These are phyloP conservation scores for Papiliotrema fonsecae DNA, from an alignment of 1,284 basidiomycete genomes.

Conservation along the genomic window DNA sequence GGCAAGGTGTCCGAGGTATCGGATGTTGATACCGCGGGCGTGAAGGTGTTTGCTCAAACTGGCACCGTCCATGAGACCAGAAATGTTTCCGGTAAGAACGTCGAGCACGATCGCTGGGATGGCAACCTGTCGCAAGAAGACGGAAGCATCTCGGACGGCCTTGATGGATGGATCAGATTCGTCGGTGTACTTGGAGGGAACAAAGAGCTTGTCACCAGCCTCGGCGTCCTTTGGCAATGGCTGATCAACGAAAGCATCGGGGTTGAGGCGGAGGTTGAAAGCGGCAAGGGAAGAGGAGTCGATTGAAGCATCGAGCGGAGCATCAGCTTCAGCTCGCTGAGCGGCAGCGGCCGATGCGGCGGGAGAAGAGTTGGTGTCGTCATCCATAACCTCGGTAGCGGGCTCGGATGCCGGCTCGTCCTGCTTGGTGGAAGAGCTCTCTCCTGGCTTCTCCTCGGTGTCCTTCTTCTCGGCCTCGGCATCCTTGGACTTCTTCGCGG, in stretches of 20 bases:
- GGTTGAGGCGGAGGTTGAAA: slow-evolving; percentile 56
- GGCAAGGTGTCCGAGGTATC: slow-evolving; percentile 54
- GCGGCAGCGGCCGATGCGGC: slow-evolving; percentile 24
- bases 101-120: slow-evolving; percentile 52
- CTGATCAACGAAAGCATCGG: slow-evolving; percentile 56
- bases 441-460: slow-evolving; percentile 32
- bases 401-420: slow-evolving; percentile 13
- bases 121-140: slow-evolving; percentile 51
- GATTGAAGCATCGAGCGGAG: slow-evolving; percentile 21
- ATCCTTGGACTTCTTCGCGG: slow-evolving; percentile 29
- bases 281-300: slow-evolving; percentile 31
- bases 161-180: slow-evolving; percentile 52
- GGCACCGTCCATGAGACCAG: slow-evolving; percentile 52
- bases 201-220: slow-evolving; percentile 10
- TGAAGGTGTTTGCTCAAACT: slow-evolving; percentile 53
- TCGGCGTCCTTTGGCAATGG: slow-evolving; percentile 24
- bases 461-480: slow-evolving; percentile 19
- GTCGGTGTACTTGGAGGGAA: slow-evolving; percentile 45
- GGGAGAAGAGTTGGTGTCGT: slow-evolving; percentile 12
- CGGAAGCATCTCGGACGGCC: slow-evolving; percentile 53
- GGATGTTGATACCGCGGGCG: slow-evolving; percentile 56
- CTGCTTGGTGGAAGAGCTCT: slow-evolving; percentile 47
- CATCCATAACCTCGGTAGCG: background rate
- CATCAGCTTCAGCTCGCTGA: slow-evolving; percentile 24
- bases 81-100: slow-evolving; percentile 49